Percentiles rank a stretch among this genome's conserved stretches.
Evolutionary conservation across 129 eudicot genomes (phyloP).

Genomic region (Saussurea involucrata): DNA sequence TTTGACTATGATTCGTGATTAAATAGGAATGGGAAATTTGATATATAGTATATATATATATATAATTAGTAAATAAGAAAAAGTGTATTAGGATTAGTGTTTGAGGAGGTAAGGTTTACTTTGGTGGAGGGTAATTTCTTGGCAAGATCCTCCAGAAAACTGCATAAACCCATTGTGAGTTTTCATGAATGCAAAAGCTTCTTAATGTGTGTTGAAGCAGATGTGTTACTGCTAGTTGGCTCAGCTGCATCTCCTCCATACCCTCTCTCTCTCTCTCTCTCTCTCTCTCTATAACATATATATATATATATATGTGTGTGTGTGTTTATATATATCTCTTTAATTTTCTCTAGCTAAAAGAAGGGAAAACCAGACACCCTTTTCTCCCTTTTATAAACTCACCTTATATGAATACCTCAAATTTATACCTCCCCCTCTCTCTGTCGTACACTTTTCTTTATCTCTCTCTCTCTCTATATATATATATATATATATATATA

Average conservation of each 20-base stretch:
- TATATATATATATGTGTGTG: not conserved
- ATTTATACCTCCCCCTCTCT: not conserved
- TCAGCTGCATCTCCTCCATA: conserved; percentile 76
- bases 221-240: conserved; percentile 88
- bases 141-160: conserved; percentile 99
- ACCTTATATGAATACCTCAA: conserved; percentile 44
- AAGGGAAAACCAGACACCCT: conserved; percentile 47
- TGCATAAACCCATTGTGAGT: conserved; percentile 99
- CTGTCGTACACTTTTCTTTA: not conserved
- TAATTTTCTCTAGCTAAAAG: conserved; percentile 14
- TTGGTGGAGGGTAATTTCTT: conserved; percentile 98
- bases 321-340: not conserved
- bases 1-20: not conserved
- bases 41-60: not conserved
- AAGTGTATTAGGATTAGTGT: not conserved
- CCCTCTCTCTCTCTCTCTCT: not conserved
- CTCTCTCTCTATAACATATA: conserved; percentile 15
- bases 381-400: conserved; percentile 50
- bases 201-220: conserved; percentile 97
- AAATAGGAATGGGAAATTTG: not conserved
- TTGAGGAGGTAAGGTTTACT: conserved; percentile 38
- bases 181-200: conserved; percentile 87
- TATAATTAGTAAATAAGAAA: not conserved
- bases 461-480: not conserved
- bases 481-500: not conserved